These are phyloP conservation scores for Euphorbia celastroides DNA, from an alignment of 441 rosid species.

Conservation along the genomic window DNA sequence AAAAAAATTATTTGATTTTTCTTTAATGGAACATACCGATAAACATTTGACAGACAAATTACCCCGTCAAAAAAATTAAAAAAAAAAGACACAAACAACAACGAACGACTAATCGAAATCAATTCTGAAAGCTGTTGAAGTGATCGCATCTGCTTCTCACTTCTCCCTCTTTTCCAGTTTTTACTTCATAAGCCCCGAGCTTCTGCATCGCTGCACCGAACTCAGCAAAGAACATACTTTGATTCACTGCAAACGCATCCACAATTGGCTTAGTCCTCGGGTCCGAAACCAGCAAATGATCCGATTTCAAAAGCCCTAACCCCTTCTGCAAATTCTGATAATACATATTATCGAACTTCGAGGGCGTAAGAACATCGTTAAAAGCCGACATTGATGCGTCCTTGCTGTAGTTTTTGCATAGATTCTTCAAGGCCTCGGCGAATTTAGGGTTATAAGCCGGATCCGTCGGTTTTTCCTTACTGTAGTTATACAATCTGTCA, in stretches of 20 bases:
- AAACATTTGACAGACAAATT: background rate
- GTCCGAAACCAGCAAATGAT: slow-evolving; percentile 41
- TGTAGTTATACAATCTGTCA: slow-evolving; percentile 36
- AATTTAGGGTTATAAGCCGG: slow-evolving; percentile 35
- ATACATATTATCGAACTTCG: slow-evolving; percentile 77
- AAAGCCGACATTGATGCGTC: slow-evolving; percentile 55
- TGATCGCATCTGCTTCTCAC: slow-evolving; percentile 58
- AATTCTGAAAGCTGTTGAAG: slow-evolving; percentile 26
- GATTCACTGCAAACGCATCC: slow-evolving; percentile 44
- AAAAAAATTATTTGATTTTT: background rate
- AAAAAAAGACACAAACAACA: background rate
- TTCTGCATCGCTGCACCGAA: slow-evolving; percentile 57
- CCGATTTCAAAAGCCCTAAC: slow-evolving; percentile 43
- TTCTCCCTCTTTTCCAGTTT: slow-evolving; percentile 53
- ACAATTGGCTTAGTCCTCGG: slow-evolving; percentile 45
- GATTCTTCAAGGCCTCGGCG: slow-evolving; percentile 36
- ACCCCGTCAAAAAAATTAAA: background rate
- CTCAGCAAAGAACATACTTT: slow-evolving; percentile 43
- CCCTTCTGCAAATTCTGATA: slow-evolving; percentile 53
- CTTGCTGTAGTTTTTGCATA: slow-evolving; percentile 47
- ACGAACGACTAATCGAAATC: background rate
- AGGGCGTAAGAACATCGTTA: slow-evolving; percentile 62
- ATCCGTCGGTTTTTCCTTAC: slow-evolving; percentile 25
- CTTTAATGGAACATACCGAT: background rate
- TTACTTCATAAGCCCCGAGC: slow-evolving; percentile 36